phyloP scores from a whole-genome alignment of 1,284 basidiomycete species.

The Cryptococcus deneoformans region DNA sequence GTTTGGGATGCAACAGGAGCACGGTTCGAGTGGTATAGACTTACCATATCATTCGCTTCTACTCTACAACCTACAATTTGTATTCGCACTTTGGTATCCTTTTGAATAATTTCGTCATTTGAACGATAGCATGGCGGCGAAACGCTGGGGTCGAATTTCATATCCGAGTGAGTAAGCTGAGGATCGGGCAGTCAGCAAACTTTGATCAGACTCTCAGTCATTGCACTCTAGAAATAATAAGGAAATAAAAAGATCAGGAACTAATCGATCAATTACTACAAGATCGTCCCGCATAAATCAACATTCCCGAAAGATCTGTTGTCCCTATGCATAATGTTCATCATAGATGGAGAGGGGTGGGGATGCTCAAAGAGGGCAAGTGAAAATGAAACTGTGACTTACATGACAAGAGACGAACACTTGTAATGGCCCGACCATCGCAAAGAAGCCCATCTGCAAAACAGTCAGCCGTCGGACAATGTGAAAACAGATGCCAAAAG shows the following conservation, averaged over 20 bases:
- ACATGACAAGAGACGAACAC: constrained; percentile 96
- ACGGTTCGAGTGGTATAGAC: constrained; percentile 39
- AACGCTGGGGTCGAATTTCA: constrained; percentile 88
- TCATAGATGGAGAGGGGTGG: constrained; percentile 11
- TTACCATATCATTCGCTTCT: constrained; percentile 93
- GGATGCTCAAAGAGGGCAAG: constrained; percentile 1
- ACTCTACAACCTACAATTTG: constrained; percentile 97
- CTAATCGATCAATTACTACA: constrained; percentile 50
- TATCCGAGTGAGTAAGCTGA: constrained; percentile 87
- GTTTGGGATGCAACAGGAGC: background rate
- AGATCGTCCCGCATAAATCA: constrained; percentile 50
- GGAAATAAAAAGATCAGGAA: constrained; percentile 26
- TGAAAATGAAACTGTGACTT: constrained; percentile 33
- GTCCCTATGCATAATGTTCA: constrained; percentile 43
- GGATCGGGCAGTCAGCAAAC: constrained; percentile 5
- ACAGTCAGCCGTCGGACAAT: background rate
- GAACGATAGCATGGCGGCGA: constrained; percentile 89
- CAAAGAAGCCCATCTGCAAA: constrained; percentile 92
- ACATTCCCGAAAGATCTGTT: constrained; percentile 35
- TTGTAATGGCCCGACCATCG: constrained; percentile 87
- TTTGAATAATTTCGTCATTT: constrained; percentile 89
- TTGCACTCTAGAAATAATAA: background rate
- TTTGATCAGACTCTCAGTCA: background rate
- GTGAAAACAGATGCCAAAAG: background rate
- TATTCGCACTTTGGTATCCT: constrained; percentile 85